Conservation (phyloP, 169 alveolate species). For the Perkinsus olseni region DNA sequence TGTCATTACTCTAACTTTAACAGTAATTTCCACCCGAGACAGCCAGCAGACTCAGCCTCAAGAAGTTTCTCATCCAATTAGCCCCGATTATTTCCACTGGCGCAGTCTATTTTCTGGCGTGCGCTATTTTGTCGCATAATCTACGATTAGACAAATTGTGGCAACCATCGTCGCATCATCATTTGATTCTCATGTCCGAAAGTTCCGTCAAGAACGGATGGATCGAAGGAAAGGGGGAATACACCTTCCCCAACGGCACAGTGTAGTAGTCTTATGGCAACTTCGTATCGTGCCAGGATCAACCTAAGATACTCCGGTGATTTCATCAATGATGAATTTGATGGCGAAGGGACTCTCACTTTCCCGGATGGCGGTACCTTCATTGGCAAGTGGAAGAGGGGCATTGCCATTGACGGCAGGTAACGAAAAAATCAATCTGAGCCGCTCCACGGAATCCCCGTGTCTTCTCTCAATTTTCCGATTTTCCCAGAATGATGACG, state of each 20-base stretch:
- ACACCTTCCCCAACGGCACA: constrained; percentile 51
- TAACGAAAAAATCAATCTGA: neutral
- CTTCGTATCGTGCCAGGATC: neutral
- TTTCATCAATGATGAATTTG: constrained; percentile 60
- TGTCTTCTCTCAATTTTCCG: no score
- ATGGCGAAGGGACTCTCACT: constrained; percentile 58
- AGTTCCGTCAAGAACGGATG: constrained; percentile 25
- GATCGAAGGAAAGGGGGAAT: constrained; percentile 54
- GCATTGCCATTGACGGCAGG: constrained; percentile 44
- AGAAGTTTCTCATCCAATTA: no score
- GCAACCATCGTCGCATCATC: neutral
- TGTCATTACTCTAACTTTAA: no score
- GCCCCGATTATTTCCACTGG: no score
- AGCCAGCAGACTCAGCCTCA: no score
- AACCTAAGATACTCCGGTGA: constrained; percentile 28
- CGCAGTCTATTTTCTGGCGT: neutral
- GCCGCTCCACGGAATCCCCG: no score
- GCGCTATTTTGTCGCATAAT: neutral
- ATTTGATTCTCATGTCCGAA: neutral
- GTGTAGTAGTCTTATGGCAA: constrained; percentile 27
- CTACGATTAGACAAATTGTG: neutral
- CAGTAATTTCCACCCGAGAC: no score
- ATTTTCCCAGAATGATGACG: no score
- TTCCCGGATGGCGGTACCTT: constrained; percentile 57
- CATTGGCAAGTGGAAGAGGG: constrained; percentile 59